These are phyloP conservation scores for Serendipita vermifera DNA, from an alignment of 768 basidiomycete genomes.

Conservation along the genomic window DNA sequence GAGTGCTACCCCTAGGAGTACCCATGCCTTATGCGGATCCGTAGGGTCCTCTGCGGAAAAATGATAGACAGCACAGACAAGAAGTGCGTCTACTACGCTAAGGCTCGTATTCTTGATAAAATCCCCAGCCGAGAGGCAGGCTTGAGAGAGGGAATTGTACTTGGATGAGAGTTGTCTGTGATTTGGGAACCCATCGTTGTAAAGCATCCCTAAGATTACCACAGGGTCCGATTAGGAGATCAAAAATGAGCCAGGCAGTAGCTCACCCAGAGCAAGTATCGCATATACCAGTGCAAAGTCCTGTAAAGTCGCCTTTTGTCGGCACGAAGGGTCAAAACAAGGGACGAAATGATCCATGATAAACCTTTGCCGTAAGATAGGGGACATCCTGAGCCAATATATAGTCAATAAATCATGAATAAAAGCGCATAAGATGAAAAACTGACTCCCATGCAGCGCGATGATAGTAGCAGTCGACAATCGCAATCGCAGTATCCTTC, in stretches of 20 bases:
- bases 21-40: background rate
- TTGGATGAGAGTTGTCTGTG: background rate
- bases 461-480: background rate
- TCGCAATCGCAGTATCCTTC: background rate
- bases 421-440: background rate
- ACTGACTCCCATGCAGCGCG: background rate
- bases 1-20: background rate
- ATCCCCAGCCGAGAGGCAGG: background rate
- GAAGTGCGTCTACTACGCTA: background rate
- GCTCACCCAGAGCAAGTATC: background rate
- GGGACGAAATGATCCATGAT: background rate
- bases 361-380: background rate
- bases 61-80: background rate
- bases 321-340: background rate
- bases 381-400: background rate
- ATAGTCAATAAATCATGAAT: background rate
- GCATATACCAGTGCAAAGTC: background rate
- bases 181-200: background rate
- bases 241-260: background rate
- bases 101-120: background rate
- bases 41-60: background rate
- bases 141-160: background rate
- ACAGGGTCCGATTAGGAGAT: background rate
- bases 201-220: constrained; percentile 3
- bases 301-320: too few relatives aligned